Evolutionary conservation across 352 stramenopile species (phyloP).

Genomic region (Phytopythium sindhum): DNA sequence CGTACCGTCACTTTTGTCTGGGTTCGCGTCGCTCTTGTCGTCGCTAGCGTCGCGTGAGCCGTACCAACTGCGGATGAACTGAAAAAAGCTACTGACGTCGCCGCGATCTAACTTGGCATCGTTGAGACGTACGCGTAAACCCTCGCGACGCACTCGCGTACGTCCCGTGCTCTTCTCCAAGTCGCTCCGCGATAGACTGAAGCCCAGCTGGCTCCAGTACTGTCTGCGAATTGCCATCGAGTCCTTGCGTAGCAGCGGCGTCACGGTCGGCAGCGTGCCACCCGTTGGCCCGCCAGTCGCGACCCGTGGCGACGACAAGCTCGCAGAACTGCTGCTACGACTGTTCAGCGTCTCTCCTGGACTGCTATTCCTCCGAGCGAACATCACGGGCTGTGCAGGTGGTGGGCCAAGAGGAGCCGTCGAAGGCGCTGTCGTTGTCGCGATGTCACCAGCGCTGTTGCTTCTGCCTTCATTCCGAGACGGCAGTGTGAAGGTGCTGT

Average conservation of each 20-base stretch:
- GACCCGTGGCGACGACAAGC: slow-evolving; percentile 5
- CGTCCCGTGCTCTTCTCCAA: slow-evolving; percentile 72
- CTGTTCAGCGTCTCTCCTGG: slow-evolving; percentile 11
- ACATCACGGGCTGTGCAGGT: not conserved
- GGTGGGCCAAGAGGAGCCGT: not conserved
- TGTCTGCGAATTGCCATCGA: slow-evolving; percentile 81
- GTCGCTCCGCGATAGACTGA: slow-evolving; percentile 76
- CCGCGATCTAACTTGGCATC: slow-evolving; percentile 39
- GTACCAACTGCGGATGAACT: slow-evolving; percentile 84
- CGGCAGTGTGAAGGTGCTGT: slow-evolving; percentile 20
- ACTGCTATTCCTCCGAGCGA: slow-evolving; percentile 11
- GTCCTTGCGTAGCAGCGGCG: slow-evolving; percentile 63
- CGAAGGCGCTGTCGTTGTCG: not conserved
- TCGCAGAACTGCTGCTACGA: not conserved
- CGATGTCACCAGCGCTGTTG: slow-evolving; percentile 9
- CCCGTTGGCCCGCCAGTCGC: slow-evolving; percentile 17
- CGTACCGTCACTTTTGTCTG: slow-evolving; percentile 13
- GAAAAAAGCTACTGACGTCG: slow-evolving; percentile 66
- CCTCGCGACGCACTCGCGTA: slow-evolving; percentile 60
- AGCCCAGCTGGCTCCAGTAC: slow-evolving; percentile 84
- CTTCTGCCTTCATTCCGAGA: not conserved
- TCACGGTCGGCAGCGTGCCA: slow-evolving; percentile 14
- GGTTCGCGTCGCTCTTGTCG: slow-evolving; percentile 19
- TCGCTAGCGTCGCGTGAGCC: slow-evolving; percentile 26
- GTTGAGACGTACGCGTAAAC: slow-evolving; percentile 76